A percentile compares a stretch with the other conserved stretches of the same genome.
Conservation (phyloP, 2,329 filamentous ascomycete species). For the Fusarium ambrosium region DNA sequence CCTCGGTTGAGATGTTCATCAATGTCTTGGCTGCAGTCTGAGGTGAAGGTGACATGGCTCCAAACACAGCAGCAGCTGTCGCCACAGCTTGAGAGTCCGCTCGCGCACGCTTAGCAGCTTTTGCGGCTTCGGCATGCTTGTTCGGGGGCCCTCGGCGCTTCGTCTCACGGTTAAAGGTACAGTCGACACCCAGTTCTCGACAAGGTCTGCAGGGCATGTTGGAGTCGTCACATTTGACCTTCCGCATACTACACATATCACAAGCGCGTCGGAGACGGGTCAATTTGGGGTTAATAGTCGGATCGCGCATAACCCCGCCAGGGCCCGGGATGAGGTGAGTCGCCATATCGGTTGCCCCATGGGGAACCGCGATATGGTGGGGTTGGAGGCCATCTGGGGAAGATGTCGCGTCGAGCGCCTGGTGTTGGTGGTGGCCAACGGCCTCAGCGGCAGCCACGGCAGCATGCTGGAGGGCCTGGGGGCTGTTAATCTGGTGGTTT, state of each 20-base stretch:
- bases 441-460: slow-evolving; percentile 53
- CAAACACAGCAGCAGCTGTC: slow-evolving; percentile 36
- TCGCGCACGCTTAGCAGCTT: slow-evolving; percentile 64
- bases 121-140: slow-evolving; percentile 69
- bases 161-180: slow-evolving; percentile 69
- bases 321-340: slow-evolving; percentile 43
- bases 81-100: slow-evolving; percentile 49
- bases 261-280: slow-evolving; percentile 71
- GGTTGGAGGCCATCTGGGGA: slow-evolving; percentile 26
- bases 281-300: slow-evolving; percentile 63
- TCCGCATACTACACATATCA: slow-evolving; percentile 73
- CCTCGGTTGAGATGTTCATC: slow-evolving; percentile 59
- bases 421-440: slow-evolving; percentile 42
- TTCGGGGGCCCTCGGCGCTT: slow-evolving; percentile 72
- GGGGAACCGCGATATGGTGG: slow-evolving; percentile 3
- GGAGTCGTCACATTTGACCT: slow-evolving; percentile 72
- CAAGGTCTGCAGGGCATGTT: slow-evolving; percentile 70
- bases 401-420: slow-evolving; percentile 28
- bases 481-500: slow-evolving; percentile 49
- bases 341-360: slow-evolving; percentile 39
- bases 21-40: slow-evolving; percentile 64
- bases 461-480: slow-evolving; percentile 56
- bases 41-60: slow-evolving; percentile 55
- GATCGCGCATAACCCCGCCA: slow-evolving; percentile 53
- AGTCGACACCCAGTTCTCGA: slow-evolving; percentile 68